Evolutionary conservation across 768 basidiomycete species (phyloP).

Genomic region (Trametes cinnabarina): DNA sequence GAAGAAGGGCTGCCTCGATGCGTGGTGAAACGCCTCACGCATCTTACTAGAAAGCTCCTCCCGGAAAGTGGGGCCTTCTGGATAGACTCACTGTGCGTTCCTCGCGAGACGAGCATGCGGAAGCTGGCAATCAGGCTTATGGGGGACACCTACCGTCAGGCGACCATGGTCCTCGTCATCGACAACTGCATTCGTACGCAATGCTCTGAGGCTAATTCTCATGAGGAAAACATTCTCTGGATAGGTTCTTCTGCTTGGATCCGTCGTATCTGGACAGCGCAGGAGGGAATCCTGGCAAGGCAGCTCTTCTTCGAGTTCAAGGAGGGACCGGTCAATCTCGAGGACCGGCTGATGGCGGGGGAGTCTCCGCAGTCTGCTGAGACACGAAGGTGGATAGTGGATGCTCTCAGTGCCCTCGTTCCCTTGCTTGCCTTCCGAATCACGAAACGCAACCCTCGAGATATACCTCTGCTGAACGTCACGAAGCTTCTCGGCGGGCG

Average conservation of each 20-base stretch:
- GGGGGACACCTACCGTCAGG: constrained; percentile 15
- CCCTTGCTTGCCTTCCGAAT: not conserved
- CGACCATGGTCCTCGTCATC: constrained; percentile 9
- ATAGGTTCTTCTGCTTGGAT: not conserved
- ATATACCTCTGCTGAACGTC: not conserved
- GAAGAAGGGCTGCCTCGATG: constrained; percentile 15
- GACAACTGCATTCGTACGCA: constrained; percentile 6
- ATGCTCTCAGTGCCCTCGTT: not conserved
- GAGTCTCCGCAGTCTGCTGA: not conserved
- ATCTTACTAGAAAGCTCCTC: not conserved
- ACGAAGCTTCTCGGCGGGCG: not conserved
- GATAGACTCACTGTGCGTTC: constrained; percentile 18
- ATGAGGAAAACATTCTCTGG: not conserved
- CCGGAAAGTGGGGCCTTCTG: constrained; percentile 11
- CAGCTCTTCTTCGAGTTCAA: constrained; percentile 1
- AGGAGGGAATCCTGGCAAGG: not conserved
- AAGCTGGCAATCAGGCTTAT: constrained; percentile 18
- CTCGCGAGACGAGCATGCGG: not conserved
- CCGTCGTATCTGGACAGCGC: constrained; percentile 3
- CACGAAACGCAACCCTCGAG: not conserved
- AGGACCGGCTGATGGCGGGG: not conserved
- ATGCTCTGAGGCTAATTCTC: not conserved
- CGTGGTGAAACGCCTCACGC: constrained; percentile 2
- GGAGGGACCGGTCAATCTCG: not conserved
- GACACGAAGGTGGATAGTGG: not conserved